Evolutionary conservation across 805 yeast species (phyloP).

Genomic region (Teunomyces panamensis): DNA sequence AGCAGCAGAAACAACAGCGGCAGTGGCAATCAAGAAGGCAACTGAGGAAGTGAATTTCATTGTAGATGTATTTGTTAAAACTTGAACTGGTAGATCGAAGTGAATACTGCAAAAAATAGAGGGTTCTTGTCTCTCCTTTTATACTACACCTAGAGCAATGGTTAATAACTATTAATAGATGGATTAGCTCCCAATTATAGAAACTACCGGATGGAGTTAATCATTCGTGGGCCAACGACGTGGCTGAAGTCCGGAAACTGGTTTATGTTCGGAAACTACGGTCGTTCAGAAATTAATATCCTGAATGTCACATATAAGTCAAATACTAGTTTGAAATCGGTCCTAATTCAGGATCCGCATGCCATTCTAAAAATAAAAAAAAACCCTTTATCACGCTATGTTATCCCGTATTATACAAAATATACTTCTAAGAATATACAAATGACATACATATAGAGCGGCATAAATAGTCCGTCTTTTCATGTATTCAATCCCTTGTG

Average conservation of each 20-base stretch:
- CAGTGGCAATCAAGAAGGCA: background rate
- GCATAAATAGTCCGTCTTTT: background rate
- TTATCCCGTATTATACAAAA: background rate
- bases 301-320: too few relatives aligned
- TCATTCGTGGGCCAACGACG: background rate
- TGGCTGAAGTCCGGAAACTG: background rate
- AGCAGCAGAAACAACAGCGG: background rate
- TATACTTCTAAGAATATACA: background rate
- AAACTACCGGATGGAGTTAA: background rate
- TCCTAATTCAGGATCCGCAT: background rate
- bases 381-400: background rate
- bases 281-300: background rate
- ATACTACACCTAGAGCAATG: background rate
- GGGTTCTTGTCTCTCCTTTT: background rate
- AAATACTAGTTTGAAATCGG: background rate
- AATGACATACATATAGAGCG: too few relatives aligned
- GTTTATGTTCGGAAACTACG: background rate
- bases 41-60: background rate
- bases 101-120: background rate
- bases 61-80: background rate
- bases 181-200: background rate
- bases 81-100: background rate
- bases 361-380: background rate
- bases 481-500: slow-evolving; percentile 8
- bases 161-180: background rate